Evolutionary conservation across 148 eudicot species (phyloP).

Genomic region (Persicaria maculosa): DNA sequence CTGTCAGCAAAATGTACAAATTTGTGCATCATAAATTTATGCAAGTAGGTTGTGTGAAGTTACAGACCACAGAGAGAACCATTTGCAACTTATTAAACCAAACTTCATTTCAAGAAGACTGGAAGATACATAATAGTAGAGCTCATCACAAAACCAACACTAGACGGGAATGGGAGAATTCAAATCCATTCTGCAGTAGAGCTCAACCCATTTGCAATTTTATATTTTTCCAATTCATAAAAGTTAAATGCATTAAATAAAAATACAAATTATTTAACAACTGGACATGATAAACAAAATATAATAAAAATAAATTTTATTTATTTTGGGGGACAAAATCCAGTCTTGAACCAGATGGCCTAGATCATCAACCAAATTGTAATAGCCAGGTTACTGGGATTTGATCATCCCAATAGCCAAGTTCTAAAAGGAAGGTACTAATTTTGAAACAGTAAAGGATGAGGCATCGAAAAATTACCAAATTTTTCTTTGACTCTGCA

Average conservation of each 20-base stretch:
- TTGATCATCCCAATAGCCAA: neutral
- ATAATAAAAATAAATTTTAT: too few species aligned
- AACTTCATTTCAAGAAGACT: neutral
- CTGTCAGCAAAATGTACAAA: neutral
- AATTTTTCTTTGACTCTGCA: conserved; percentile 64
- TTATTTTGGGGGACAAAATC: too few species aligned
- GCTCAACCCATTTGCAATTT: neutral
- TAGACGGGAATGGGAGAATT: neutral
- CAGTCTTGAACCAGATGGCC: too few species aligned
- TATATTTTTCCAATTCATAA: neutral
- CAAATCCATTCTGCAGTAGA: neutral
- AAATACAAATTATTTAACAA: neutral
- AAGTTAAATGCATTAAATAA: neutral
- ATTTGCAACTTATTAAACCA: neutral
- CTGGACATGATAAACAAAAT: neutral
- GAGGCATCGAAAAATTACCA: conserved; percentile 40
- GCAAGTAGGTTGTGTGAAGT: neutral
- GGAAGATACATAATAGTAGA: neutral
- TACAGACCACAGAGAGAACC: neutral
- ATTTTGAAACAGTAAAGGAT: neutral
- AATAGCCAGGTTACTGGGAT: neutral
- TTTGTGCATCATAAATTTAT: too few species aligned
- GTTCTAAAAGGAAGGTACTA: neutral
- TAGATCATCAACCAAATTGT: neutral
- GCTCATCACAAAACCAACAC: neutral